Base-by-base conservation (phyloP, 169 alveolate species). In the Eimeria praecox region DNA sequence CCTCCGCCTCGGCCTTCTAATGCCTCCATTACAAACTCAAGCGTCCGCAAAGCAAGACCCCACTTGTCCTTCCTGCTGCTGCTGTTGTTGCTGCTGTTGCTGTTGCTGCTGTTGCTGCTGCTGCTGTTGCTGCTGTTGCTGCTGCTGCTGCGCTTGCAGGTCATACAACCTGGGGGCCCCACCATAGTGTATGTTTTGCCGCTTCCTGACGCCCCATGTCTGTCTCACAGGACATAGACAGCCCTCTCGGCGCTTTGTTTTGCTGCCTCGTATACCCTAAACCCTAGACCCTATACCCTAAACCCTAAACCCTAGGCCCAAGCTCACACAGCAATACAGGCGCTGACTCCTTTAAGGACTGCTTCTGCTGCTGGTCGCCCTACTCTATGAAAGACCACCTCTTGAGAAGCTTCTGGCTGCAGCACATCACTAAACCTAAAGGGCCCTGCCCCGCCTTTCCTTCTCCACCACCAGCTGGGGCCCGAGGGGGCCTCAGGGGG, bases 111-210 rank as follows among this genome's bases (percentile, higher is more conserved):
- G 88, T 64, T 78, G 83, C 83, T 73, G 83, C 22, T 69, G 80
- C 80, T 69, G 78, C 78, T 66, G 27, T 22, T 8, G 78, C 27
- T 66, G 78, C 27, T 66, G 80, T 35, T 69, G 80, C 35, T 69
- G 80, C 80, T 69, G 80, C 80, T 52, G 59, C 59, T 52, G 59
- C 59, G 66, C 24, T 27, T 73, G 9, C 2, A 49, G 14, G 83
- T n/a, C 49, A 35, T 18, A 27, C 8, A 56, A 30, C 73, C 73
- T 27, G 54, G 49, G 75, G 90, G 90, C 56, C 90, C 90, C 49
- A 82, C 73, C 73, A 82, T 82, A 27, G 90, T 82, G 90, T 82
- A 82, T n/a, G 90, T 82, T 75, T 82, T 82, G 5, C 90, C 90
- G 73, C 90, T 52, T 18, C 90, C 90, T 24, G 90, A 82, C 24